Base-by-base conservation (phyloP, 1,284 basidiomycete genomes). In the Phlebopus sp. region DNA sequence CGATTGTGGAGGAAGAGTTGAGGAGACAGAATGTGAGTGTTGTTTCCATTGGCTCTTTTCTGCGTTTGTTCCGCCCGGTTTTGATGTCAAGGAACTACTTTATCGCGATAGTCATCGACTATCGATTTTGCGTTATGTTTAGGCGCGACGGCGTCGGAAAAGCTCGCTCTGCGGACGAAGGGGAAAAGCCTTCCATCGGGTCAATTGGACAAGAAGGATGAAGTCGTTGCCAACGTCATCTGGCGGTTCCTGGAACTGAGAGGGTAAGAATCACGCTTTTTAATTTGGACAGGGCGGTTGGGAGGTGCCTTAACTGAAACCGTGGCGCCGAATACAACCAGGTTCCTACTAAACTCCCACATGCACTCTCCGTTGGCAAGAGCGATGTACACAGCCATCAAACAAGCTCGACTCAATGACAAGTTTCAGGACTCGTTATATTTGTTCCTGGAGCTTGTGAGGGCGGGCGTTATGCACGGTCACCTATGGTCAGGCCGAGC, bases 341-440 rank as follows among this genome's bases (percentile, higher is more conserved):
- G 90, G 55, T 97, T 97, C 76, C 77, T 98, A 44, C 61, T 86
- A 60, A 92, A 89, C 65, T 81, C 86, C 13, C 96, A 99, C 70
- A 85, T 81, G 35, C 96, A 97, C 63, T 92, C 92, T 2, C 78
- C 88, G 23, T 74, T 97, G 59, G 96, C 94, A 42, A 84, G 92
- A 47, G 95, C 96, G 2, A 89, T 97, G 78, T 83, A 90, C 65
- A 78, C 79, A 27, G 92, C 92, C 2, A 76, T 95, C 59, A 79
- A 82, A 55, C 74, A 75, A 25, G 81, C 89, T 3, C 82, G 90
- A 37, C 73, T 98, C 55, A 97, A 96, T 67, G 96, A 99, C 76
- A 97, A 97, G 71, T 94, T 99, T 74, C 96, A 99, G 69, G 97
- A 99, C 69, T 83, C 97, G 5, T 75, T 99, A 4, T 96, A 96